phyloP scores from a whole-genome alignment of 1,284 basidiomycete species.

The Heliocybe sulcata region DNA sequence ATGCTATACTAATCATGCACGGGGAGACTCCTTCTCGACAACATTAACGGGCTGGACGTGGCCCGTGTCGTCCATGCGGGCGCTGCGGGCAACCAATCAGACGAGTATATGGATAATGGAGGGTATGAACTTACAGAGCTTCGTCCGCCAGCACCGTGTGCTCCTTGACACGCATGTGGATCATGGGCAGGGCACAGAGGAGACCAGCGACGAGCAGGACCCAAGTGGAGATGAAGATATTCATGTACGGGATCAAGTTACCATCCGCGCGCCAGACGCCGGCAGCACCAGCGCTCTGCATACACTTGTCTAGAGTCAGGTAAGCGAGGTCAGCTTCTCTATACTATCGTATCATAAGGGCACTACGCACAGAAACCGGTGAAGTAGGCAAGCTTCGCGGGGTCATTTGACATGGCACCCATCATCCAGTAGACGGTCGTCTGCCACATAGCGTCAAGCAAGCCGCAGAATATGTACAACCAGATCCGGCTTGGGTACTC shows the following conservation, averaged over 20 bases:
- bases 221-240: slow-evolving; percentile 37
- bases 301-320: slow-evolving; percentile 29
- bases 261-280: slow-evolving; percentile 36
- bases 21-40: not conserved
- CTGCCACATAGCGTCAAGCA: slow-evolving; percentile 55
- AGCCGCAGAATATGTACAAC: slow-evolving; percentile 49
- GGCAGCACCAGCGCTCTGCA: slow-evolving; percentile 36
- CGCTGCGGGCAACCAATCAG: not conserved
- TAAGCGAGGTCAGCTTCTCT: too few relatives aligned
- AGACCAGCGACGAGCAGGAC: slow-evolving; percentile 32
- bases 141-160: slow-evolving; percentile 8
- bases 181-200: slow-evolving; percentile 36
- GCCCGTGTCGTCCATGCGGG: not conserved
- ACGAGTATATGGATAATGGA: not conserved
- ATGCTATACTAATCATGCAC: not conserved
- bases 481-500: slow-evolving; percentile 45
- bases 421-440: slow-evolving; percentile 52
- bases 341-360: too few relatives aligned
- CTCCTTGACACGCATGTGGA: slow-evolving; percentile 33
- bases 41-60: not conserved
- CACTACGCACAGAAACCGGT: slow-evolving; percentile 34
- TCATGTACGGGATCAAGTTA: slow-evolving; percentile 32
- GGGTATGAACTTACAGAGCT: not conserved
- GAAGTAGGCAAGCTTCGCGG: slow-evolving; percentile 38
- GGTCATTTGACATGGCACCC: slow-evolving; percentile 41